A percentile compares a stretch with the other conserved stretches of the same genome.
Conservation (phyloP, 495 filamentous ascomycete species). For the Neurospora sp. region DNA sequence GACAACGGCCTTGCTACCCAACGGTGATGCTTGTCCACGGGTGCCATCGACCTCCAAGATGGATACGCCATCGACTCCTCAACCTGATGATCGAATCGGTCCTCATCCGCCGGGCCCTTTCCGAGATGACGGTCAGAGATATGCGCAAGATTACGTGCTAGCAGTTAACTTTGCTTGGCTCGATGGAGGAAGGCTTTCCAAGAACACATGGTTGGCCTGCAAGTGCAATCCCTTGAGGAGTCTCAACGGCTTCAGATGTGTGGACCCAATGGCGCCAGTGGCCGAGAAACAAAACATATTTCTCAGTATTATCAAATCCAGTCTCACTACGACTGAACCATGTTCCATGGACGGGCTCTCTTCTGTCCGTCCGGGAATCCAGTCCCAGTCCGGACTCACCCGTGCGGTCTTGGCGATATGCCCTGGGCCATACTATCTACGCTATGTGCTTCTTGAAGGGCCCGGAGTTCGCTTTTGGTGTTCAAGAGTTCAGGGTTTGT, state of each 20-base stretch:
- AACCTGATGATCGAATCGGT: not conserved
- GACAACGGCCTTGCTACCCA: not conserved
- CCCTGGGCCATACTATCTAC: not conserved
- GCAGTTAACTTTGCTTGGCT: not conserved
- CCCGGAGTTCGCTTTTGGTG: not conserved
- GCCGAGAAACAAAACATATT: not conserved
- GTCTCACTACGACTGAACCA: not conserved
- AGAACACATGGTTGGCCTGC: not conserved
- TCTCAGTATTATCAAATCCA: not conserved
- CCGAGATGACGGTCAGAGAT: not conserved
- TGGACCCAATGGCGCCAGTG: not conserved
- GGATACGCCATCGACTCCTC: not conserved
- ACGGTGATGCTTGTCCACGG: not conserved
- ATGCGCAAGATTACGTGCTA: not conserved
- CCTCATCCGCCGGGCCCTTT: not conserved
- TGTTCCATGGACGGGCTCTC: slow-evolving; percentile 17
- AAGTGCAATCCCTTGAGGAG: not conserved
- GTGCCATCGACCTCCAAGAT: not conserved
- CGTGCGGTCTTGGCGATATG: not conserved
- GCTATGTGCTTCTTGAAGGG: slow-evolving; percentile 15
- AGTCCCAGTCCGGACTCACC: slow-evolving; percentile 9
- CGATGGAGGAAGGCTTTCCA: not conserved
- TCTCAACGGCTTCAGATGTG: not conserved
- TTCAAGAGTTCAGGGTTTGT: not conserved
- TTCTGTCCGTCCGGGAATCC: slow-evolving; percentile 13